Evolutionary conservation across 2,329 filamentous ascomycete species (phyloP).

Genomic region (Cryphonectria nitschkei): DNA sequence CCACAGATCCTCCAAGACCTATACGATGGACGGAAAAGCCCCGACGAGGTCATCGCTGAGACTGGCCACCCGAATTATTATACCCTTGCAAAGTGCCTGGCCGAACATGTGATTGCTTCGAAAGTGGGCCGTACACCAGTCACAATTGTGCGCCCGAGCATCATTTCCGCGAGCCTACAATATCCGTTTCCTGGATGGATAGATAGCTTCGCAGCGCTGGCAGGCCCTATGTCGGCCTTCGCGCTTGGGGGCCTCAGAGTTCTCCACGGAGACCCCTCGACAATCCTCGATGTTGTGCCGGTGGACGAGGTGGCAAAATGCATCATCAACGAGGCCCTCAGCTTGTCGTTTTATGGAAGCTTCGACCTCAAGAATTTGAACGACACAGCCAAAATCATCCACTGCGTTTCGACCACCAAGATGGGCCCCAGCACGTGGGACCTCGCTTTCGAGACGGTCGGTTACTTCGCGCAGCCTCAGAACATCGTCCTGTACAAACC

Average conservation of each 20-base stretch:
- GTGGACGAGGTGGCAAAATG: constrained; percentile 29
- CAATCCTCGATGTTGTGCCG: constrained; percentile 27
- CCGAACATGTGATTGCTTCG: constrained; percentile 27
- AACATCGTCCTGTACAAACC: constrained; percentile 26
- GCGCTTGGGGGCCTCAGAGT: constrained; percentile 27
- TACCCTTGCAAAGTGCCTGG: constrained; percentile 29
- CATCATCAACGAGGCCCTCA: constrained; percentile 24
- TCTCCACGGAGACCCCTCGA: constrained; percentile 23
- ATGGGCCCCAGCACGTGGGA: constrained; percentile 24
- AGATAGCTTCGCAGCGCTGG: constrained; percentile 29
- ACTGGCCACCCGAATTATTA: constrained; percentile 30
- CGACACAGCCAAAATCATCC: constrained; percentile 19
- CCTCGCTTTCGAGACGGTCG: constrained; percentile 16
- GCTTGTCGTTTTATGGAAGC: constrained; percentile 9
- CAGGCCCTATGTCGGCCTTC: constrained; percentile 25
- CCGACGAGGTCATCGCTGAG: constrained; percentile 14
- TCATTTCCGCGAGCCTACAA: constrained; percentile 25
- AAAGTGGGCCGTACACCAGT: constrained; percentile 19
- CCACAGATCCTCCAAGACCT: constrained; percentile 18
- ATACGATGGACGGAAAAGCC: constrained; percentile 17
- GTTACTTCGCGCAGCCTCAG: constrained; percentile 21
- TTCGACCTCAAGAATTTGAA: constrained; percentile 7
- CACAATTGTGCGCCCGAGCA: constrained; percentile 30
- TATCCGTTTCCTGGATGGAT: constrained; percentile 30
- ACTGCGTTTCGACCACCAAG: constrained; percentile 22